A percentile compares a stretch with the other conserved stretches of the same genome.
Evolutionary conservation across 2,329 filamentous ascomycete genomes (phyloP).

Genomic region (Cryphonectria radicalis): DNA sequence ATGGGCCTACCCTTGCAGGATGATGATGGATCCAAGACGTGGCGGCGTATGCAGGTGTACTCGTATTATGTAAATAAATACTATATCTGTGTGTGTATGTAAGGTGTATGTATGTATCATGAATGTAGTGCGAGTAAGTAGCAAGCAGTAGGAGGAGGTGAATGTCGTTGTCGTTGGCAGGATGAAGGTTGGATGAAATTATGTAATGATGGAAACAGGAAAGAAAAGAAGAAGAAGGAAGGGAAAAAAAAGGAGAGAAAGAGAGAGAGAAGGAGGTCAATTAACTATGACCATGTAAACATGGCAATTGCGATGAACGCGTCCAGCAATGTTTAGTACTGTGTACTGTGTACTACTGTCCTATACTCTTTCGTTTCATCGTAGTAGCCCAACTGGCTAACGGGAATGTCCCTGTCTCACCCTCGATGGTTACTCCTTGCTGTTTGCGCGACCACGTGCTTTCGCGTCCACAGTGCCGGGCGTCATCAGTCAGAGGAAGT

Average conservation of each 20-base stretch:
- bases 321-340: neutral
- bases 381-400: neutral
- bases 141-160: neutral
- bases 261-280: too few species aligned
- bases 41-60: slow-evolving; percentile 9
- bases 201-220: too few species aligned
- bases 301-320: neutral
- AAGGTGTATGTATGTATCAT: neutral
- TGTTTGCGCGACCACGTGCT: neutral
- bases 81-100: neutral
- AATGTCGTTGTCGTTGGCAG: neutral
- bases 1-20: slow-evolving; percentile 2
- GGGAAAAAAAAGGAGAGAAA: rapidly evolving
- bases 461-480: neutral
- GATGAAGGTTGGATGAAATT: too few species aligned
- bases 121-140: too few species aligned
- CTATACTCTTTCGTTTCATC: too few species aligned
- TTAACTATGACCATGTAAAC: neutral
- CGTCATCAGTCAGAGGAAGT: neutral
- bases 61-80: neutral
- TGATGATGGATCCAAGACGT: slow-evolving; percentile 3
- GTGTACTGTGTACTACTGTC: neutral
- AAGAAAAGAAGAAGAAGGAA: neutral
- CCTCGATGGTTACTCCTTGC: neutral
- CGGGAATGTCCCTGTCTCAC: neutral